Conservation (phyloP, 75 land plant species). For the Pinus albicaulis region DNA sequence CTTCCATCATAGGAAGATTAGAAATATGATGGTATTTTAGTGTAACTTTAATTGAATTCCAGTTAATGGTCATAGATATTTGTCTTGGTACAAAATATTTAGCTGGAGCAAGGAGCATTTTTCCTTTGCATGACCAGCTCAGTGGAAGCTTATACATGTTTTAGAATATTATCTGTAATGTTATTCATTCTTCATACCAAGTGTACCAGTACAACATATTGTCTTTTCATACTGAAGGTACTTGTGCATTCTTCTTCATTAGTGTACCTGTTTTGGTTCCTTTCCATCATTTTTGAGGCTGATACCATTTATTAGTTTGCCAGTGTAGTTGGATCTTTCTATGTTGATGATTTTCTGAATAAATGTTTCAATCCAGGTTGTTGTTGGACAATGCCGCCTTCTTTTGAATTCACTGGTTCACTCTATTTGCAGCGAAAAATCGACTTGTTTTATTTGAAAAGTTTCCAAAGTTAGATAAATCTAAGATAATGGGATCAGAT, state of each 20-base stretch:
- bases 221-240: background rate
- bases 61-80: background rate
- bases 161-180: background rate
- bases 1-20: background rate
- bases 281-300: background rate
- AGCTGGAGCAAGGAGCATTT: background rate
- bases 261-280: background rate
- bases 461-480: too few relatives aligned
- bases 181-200: background rate
- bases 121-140: background rate
- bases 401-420: background rate
- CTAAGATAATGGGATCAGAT: too few relatives aligned
- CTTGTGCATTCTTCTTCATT: background rate
- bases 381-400: background rate
- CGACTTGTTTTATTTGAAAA: too few relatives aligned
- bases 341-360: too few relatives aligned
- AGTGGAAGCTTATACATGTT: background rate
- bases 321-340: background rate
- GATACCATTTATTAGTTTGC: background rate
- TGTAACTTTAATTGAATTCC: background rate
- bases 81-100: background rate
- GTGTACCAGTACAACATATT: background rate
- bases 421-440: too few relatives aligned
- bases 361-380: background rate
- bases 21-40: background rate